phyloP scores from a whole-genome alignment of 345 rosid genomes.

The Eucalyptus cloeziana region DNA sequence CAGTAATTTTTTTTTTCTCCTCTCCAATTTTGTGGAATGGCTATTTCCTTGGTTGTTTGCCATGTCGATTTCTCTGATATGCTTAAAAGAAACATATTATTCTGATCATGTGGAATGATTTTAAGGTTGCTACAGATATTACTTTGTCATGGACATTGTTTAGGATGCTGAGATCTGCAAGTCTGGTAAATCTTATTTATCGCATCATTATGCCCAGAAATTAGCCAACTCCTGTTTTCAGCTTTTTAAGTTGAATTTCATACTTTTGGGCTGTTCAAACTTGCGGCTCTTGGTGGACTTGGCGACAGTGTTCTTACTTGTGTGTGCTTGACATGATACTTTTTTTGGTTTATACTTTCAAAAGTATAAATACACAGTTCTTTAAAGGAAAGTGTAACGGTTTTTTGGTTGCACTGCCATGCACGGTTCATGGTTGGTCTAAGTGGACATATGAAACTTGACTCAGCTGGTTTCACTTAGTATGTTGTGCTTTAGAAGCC shows the following conservation, averaged over 20 bases:
- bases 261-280: neutral
- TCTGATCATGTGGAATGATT: neutral
- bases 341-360: neutral
- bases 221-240: neutral
- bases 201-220: neutral
- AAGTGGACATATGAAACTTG: neutral
- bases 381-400: neutral
- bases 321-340: neutral
- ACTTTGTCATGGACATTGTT: neutral
- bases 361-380: neutral
- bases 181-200: neutral
- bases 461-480: neutral
- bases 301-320: neutral
- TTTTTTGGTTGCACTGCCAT: neutral
- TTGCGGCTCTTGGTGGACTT: neutral
- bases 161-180: neutral
- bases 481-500: neutral
- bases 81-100: neutral
- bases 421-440: neutral
- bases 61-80: neutral
- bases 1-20: neutral
- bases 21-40: neutral
- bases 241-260: neutral
- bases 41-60: neutral
- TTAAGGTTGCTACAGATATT: neutral